Percentiles rank a stretch among this genome's conserved stretches.
Evolutionary conservation across 2,329 filamentous ascomycete species (phyloP).

Genomic region (Claviceps fusiformis): DNA sequence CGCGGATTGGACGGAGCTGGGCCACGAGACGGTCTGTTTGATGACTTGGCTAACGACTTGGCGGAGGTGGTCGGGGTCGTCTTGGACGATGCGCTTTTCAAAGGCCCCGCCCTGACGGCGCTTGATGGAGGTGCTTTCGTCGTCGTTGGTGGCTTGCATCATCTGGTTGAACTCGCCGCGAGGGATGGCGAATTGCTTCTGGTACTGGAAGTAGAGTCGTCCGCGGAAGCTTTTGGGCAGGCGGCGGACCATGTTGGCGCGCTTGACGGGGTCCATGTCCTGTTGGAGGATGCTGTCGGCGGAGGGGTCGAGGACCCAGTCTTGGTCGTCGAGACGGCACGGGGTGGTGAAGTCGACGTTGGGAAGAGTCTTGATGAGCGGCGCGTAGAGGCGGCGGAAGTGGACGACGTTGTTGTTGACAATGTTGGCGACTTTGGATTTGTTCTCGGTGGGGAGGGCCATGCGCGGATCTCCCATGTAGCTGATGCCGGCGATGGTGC

Average conservation of each 20-base stretch:
- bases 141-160: constrained; percentile 63
- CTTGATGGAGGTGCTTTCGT: constrained; percentile 49
- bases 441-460: constrained; percentile 79
- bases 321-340: constrained; percentile 22
- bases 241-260: constrained; percentile 92
- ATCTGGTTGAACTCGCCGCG: constrained; percentile 72
- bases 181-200: constrained; percentile 78
- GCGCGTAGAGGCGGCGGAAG: constrained; percentile 83
- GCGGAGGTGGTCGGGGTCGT: constrained; percentile 52
- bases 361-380: constrained; percentile 76
- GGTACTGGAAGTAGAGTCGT: constrained; percentile 89
- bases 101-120: constrained; percentile 71
- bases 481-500: constrained; percentile 79
- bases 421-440: constrained; percentile 86
- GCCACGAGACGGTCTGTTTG: constrained; percentile 81
- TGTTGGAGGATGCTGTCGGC: constrained; percentile 61
- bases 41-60: constrained; percentile 63
- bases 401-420: constrained; percentile 82
- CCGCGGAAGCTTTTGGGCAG: constrained; percentile 76
- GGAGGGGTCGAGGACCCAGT: constrained; percentile 28
- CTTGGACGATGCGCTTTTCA: constrained; percentile 68
- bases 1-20: constrained; percentile 72
- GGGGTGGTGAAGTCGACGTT: constrained; percentile 67
- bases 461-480: constrained; percentile 97
- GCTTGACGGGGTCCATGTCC: constrained; percentile 82